phyloP scores from a whole-genome alignment of 2,329 filamentous ascomycete species.

The Penicillium sumatraense region DNA sequence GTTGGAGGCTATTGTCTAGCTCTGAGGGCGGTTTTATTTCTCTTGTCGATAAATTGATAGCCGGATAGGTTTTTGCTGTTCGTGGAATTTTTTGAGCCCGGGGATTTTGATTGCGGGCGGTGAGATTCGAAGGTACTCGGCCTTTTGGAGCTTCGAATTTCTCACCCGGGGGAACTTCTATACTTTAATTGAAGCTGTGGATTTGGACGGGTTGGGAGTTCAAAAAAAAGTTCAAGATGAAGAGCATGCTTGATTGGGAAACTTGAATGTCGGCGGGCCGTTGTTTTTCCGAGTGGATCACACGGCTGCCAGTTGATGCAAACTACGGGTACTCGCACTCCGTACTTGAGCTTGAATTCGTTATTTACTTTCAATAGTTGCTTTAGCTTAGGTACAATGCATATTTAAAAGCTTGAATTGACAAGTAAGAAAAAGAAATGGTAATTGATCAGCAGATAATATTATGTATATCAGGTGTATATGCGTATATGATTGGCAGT shows the following conservation, averaged over 20 bases:
- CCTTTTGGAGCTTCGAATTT: neutral
- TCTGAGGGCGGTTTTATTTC: neutral
- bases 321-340: too few relatives aligned
- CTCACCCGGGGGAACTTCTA: neutral
- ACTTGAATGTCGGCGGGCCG: constrained; percentile 34
- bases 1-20: neutral
- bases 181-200: neutral
- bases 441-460: neutral
- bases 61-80: neutral
- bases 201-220: constrained; percentile 10
- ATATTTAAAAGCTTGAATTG: neutral
- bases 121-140: neutral
- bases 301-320: neutral
- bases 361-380: too few relatives aligned
- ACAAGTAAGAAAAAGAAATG: neutral
- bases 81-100: neutral
- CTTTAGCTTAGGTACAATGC: neutral
- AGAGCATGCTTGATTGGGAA: constrained; percentile 34
- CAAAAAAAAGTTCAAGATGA: constrained; percentile 15
- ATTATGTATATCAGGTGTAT: constrained; percentile 26
- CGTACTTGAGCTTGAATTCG: too few relatives aligned
- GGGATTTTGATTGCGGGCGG: neutral
- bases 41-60: neutral
- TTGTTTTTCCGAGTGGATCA: constrained; percentile 29
- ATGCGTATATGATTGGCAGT: constrained; percentile 24